Conservation (phyloP, 1,284 basidiomycete species). For the Takashimella koratensis region DNA sequence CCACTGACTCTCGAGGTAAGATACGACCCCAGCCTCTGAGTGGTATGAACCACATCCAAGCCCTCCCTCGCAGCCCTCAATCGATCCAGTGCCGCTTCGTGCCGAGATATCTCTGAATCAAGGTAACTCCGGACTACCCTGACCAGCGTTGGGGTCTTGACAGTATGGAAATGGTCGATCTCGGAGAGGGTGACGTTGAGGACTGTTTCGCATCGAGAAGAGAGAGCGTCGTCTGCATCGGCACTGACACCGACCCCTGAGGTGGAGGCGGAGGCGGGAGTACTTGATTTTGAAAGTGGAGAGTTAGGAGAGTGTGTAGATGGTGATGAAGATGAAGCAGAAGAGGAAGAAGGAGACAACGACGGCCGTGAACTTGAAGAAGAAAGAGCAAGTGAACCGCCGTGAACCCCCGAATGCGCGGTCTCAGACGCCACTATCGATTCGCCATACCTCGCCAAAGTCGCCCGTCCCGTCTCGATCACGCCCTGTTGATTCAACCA, state of each 20-base stretch:
- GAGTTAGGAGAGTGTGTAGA: not conserved
- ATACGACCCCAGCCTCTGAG: not conserved
- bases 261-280: not conserved
- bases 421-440: not conserved
- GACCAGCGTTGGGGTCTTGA: not conserved
- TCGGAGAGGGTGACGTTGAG: not conserved
- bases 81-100: not conserved
- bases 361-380: no score
- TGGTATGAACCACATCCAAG: not conserved
- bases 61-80: not conserved
- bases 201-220: not conserved
- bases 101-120: not conserved
- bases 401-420: not conserved
- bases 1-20: not conserved
- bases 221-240: not conserved
- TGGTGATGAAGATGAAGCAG: not conserved
- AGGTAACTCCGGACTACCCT: not conserved
- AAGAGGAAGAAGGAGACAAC: not conserved
- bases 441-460: not conserved
- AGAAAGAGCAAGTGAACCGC: no score
- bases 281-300: not conserved
- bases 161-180: not conserved
- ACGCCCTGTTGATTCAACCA: no score
- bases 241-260: not conserved
- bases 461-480: not conserved